phyloP scores from a whole-genome alignment of 2,329 filamentous ascomycete species.

The Penicillium sp. region DNA sequence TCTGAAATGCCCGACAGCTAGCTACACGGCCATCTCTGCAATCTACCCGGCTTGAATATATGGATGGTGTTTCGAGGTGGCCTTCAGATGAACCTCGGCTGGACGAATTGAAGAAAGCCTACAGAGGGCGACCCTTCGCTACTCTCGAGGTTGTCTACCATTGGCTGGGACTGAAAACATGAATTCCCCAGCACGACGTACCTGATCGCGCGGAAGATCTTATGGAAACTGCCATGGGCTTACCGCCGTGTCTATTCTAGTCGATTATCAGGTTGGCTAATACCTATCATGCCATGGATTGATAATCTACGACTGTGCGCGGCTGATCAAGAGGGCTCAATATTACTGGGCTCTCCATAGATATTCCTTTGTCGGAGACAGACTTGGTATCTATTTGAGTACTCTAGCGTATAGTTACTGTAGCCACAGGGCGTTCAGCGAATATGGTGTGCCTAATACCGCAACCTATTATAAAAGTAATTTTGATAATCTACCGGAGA shows the following conservation, averaged over 20 bases:
- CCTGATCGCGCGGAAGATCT: neutral
- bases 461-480: too few species aligned
- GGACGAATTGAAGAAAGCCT: slow-evolving; percentile 1
- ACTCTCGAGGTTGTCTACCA: slow-evolving; percentile 5
- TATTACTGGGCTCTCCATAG: slow-evolving; percentile 1
- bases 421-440: too few species aligned
- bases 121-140: neutral
- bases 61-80: slow-evolving; percentile 1
- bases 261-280: slow-evolving; percentile 10
- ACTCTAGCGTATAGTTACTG: too few species aligned
- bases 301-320: slow-evolving; percentile 8
- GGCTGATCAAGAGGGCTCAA: slow-evolving; percentile 7
- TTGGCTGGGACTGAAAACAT: slow-evolving; percentile 14
- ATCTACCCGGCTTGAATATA: slow-evolving; percentile 14
- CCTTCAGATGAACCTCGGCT: neutral
- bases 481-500: too few species aligned
- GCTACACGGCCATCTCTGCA: slow-evolving; percentile 9
- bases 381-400: too few species aligned
- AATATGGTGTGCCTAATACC: too few species aligned
- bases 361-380: neutral
- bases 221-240: neutral
- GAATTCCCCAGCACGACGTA: slow-evolving; percentile 8
- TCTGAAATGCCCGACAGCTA: slow-evolving; percentile 2
- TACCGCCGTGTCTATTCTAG: slow-evolving; percentile 10
- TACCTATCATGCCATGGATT: slow-evolving; percentile 11